Conservation (phyloP, 805 yeast genomes). For the Candida vartiovaarae region DNA sequence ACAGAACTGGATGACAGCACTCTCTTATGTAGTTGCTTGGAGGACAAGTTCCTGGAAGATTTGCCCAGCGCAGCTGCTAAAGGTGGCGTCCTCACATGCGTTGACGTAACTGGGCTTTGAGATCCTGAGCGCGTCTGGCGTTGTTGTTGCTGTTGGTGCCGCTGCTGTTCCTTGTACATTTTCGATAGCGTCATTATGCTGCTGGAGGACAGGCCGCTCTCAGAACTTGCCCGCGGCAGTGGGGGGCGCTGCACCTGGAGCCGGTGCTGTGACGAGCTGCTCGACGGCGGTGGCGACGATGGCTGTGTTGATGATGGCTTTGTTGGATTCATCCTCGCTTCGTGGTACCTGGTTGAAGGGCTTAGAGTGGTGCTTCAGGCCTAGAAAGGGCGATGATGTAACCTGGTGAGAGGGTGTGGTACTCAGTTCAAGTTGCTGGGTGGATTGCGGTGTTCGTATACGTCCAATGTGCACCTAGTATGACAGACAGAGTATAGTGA, state of each 20-base stretch:
- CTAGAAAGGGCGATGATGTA: too few relatives aligned
- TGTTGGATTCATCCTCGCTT: neutral
- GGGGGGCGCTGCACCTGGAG: neutral
- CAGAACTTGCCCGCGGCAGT: constrained; percentile 2
- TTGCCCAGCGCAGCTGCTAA: neutral
- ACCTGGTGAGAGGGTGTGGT: too few relatives aligned
- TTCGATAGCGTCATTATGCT: constrained; percentile 22
- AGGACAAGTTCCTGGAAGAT: neutral
- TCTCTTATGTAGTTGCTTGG: constrained; percentile 18
- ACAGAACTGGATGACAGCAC: constrained; percentile 19
- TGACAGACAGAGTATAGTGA: too few relatives aligned
- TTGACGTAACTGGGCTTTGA: constrained; percentile 9
- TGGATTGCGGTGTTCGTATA: too few relatives aligned
- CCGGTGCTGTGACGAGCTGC: neutral
- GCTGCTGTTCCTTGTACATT: constrained; percentile 16
- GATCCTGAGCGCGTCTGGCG: neutral
- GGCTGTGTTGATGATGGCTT: neutral
- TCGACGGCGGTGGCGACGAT: neutral
- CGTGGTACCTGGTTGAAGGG: neutral
- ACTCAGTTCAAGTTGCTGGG: too few relatives aligned
- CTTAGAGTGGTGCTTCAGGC: too few relatives aligned
- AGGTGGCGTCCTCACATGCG: neutral
- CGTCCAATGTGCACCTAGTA: too few relatives aligned
- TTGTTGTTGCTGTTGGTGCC: constrained; percentile 7
- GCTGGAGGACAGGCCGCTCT: constrained; percentile 14